Conservation (phyloP, 2,329 filamentous ascomycete genomes). For the Diaporthe batatas region DNA sequence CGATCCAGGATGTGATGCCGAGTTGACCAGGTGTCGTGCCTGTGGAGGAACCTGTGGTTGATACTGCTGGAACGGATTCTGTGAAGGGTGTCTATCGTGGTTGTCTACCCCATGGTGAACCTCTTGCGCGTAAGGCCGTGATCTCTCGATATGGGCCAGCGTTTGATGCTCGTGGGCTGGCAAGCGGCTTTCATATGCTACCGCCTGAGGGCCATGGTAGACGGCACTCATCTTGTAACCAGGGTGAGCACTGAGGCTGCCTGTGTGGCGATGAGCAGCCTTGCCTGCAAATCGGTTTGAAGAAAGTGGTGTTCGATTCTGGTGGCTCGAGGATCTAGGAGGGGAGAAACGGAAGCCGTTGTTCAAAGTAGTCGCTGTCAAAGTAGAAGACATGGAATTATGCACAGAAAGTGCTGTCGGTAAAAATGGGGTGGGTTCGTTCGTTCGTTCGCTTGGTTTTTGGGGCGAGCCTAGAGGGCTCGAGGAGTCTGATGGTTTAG, state of each 20-base stretch:
- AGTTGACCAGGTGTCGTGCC: slow-evolving; percentile 24
- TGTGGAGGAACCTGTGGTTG: slow-evolving; percentile 33
- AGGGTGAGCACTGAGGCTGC: slow-evolving; percentile 20
- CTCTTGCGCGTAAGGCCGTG: slow-evolving; percentile 37
- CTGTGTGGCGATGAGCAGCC: slow-evolving; percentile 1
- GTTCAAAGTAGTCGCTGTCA: slow-evolving; percentile 35
- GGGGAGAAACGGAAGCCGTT: slow-evolving; percentile 39
- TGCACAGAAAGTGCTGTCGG: neutral
- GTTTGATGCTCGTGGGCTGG: slow-evolving; percentile 35
- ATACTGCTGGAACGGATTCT: slow-evolving; percentile 36
- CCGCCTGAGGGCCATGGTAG: slow-evolving; percentile 41
- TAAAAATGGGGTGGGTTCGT: neutral
- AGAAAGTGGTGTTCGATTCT: slow-evolving; percentile 18
- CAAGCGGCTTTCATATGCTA: slow-evolving; percentile 38
- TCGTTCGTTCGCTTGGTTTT: slow-evolving; percentile 1
- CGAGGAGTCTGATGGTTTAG: neutral
- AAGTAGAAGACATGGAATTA: slow-evolving; percentile 41
- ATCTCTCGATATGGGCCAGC: slow-evolving; percentile 34
- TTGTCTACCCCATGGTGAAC: slow-evolving; percentile 34
- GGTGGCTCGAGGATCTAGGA: slow-evolving; percentile 32
- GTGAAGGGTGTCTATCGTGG: slow-evolving; percentile 34
- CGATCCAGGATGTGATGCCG: slow-evolving; percentile 44
- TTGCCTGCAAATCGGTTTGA: slow-evolving; percentile 11
- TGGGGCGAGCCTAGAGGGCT: slow-evolving; percentile 12
- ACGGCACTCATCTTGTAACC: slow-evolving; percentile 40